Evolutionary conservation across 352 stramenopile genomes (phyloP).

Genomic region (Pythium aquatile): DNA sequence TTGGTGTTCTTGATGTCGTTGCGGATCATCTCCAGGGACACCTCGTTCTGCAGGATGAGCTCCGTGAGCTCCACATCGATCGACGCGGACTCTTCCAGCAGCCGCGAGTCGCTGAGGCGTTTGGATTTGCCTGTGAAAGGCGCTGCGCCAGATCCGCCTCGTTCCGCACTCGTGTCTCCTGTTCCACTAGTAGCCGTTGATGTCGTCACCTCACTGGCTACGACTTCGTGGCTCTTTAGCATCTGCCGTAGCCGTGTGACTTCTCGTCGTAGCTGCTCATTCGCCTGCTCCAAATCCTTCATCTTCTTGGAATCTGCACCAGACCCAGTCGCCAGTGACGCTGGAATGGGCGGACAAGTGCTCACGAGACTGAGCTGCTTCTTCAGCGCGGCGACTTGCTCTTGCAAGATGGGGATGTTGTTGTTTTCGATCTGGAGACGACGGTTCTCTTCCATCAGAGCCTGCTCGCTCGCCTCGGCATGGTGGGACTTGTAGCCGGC

Average conservation of each 20-base stretch:
- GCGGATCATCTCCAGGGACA: conserved; percentile 78
- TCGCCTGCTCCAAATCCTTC: conserved; percentile 40
- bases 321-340: neutral
- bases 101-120: conserved; percentile 27
- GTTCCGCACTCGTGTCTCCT: neutral
- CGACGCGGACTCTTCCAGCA: conserved; percentile 70
- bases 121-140: neutral
- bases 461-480: conserved; percentile 44
- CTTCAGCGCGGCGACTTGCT: conserved; percentile 67
- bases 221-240: conserved; percentile 27
- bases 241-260: conserved; percentile 44
- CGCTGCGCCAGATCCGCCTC: neutral
- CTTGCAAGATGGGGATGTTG: conserved; percentile 81
- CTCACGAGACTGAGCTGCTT: conserved; percentile 27
- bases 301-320: conserved; percentile 31
- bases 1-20: conserved; percentile 85
- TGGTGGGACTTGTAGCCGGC: conserved; percentile 52
- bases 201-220: conserved; percentile 23
- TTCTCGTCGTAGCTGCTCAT: conserved; percentile 34
- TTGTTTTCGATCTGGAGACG: conserved; percentile 79
- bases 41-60: conserved; percentile 84
- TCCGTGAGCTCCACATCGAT: conserved; percentile 81
- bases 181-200: neutral
- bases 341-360: conserved; percentile 17
- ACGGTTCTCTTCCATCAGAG: conserved; percentile 60